Base-by-base conservation (phyloP, 73 alveolate genomes). In the Paramecium caudatum region DNA sequence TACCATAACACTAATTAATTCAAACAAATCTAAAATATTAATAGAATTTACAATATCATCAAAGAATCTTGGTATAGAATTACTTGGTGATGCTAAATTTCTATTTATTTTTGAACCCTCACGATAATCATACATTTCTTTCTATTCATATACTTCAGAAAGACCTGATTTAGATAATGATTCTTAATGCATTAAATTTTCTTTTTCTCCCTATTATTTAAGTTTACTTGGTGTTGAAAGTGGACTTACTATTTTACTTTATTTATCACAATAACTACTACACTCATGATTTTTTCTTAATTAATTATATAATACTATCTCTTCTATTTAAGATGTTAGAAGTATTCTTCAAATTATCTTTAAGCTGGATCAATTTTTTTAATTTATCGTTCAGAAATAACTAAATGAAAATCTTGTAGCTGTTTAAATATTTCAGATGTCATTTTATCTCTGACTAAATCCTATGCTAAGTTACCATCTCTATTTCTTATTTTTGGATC, bases 391-490 rank as follows among this genome's bases (percentile, higher is more conserved):
- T 45, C 68, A 39, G 7, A 17, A 74, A 13, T 17, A 13, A 25
- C 17, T 13, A 13, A 19, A n/a, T 23, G 17, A 34, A 8, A 7
- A 4, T 39, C 46, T 6, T 16, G 8, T 21, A 19, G 13, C 1
- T 23, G 19, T 86, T 86, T 78, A 43, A 86, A 86, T 86, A 86
- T 78, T 86, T 86, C 93, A 1, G 68, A 21, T 7, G 93, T 86
- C 84, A 62, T 86, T 86, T 86, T 86, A 65, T 86, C 93, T 37
- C 84, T 86, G 19, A 86, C 93, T 62, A 86, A 63, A 63, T 86
- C 93, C 19, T 62, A 27, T 10, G 93, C 93, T 27, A 86, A 47
- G 43, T 86, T 62, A 15, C 93, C 93, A 27, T 86, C 93, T 78
- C 93, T 41, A 43, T 86, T 86, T 86, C 84, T 86, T 37, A 86